Conservation (phyloP, 495 filamentous ascomycete species). For the Amphirosellinia nigrospora region DNA sequence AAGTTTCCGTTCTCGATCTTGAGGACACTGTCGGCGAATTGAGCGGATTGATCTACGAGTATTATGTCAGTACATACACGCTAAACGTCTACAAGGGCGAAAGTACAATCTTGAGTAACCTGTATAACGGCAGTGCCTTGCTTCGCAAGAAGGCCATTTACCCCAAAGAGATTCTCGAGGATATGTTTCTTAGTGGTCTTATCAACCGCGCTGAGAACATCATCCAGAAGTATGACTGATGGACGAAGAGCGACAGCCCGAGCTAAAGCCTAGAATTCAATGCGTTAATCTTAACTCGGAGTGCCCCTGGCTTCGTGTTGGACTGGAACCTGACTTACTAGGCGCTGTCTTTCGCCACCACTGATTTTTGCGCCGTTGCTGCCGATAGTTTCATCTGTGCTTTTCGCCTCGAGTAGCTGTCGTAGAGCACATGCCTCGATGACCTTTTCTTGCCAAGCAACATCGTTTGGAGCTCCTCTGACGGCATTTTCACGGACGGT, state of each 20-base stretch:
- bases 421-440: conserved; percentile 41
- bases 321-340: conserved; percentile 41
- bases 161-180: conserved; percentile 23
- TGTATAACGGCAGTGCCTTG: conserved; percentile 19
- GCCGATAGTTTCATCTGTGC: conserved; percentile 60
- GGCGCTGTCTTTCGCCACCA: conserved; percentile 64
- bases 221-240: conserved; percentile 28
- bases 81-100: neutral
- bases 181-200: conserved; percentile 23
- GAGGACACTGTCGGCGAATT: conserved; percentile 9
- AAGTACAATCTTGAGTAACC: conserved; percentile 22
- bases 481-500: conserved; percentile 46
- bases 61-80: neutral
- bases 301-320: neutral
- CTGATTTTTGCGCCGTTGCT: conserved; percentile 62
- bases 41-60: conserved; percentile 5
- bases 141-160: conserved; percentile 16
- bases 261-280: conserved; percentile 13
- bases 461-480: conserved; percentile 31
- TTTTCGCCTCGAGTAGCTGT: conserved; percentile 44
- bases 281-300: neutral
- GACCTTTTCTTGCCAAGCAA: conserved; percentile 43
- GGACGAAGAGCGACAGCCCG: conserved; percentile 21
- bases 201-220: conserved; percentile 23
- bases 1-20: neutral